Base-by-base conservation (phyloP, 1,284 basidiomycete species). In the Tausonia pullulans region DNA sequence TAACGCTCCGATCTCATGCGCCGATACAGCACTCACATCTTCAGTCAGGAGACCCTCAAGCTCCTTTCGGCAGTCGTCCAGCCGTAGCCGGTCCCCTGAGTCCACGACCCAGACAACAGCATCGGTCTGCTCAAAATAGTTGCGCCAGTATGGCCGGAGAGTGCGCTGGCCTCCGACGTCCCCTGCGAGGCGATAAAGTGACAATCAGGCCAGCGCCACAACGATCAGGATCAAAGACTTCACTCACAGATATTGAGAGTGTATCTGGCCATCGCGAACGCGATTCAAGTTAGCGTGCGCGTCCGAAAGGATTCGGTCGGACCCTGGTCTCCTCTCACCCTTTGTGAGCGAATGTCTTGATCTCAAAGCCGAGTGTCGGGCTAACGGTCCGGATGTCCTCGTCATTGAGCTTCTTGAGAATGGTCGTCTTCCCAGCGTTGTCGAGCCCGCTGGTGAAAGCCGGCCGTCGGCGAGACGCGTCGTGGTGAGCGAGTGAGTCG, bases 81-180 rank as follows among this genome's bases (percentile, higher is more conserved):
- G 88, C 65, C 96, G 83, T 76, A 90, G 82, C 46, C 87, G 81
- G 77, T 98, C 96, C 53, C 87, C 84, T 0, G 90, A 94, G 78
- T 98, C 96, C 48, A 98, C 94, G 14, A 99, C 96, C 96, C 96
- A 99, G 46, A 98, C 91, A 58, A 99, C 81, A 3, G 90, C 95
- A 77, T 98, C 96, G 5, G 96, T 98, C 76, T 93, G 88, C 76
- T 99, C 96, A 72, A 98, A 99, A 78, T 98, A 98, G 77, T 98
- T 99, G 46, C 92, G 81, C 96, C 96, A 98, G 75, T 98, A 99
- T 2, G 96, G 94, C 39, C 96, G 82, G 54, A 98, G 83, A 0
- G 92, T 95, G 62, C 87, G 84, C 76, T 98, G 96, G 10, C 96
- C 96, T 43, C 96, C 96, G 46, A 99, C 92, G 74, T 99, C 96